Percentiles rank a stretch among this genome's conserved stretches.
Evolutionary conservation across 768 basidiomycete genomes (phyloP).

Genomic region (Hygrophoropsis aurantiaca): DNA sequence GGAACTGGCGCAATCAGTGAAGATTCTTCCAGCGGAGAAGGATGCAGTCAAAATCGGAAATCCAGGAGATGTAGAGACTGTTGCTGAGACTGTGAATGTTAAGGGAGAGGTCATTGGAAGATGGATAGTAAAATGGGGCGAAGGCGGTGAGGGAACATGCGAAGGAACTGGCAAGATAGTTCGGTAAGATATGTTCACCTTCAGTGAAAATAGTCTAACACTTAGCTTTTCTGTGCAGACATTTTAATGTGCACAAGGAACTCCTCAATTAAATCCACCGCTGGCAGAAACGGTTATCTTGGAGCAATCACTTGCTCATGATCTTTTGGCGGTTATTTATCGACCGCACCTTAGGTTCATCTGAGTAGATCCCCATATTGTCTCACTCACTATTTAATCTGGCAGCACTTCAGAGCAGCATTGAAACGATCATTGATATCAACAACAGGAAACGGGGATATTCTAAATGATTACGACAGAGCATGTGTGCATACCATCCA

Average conservation of each 20-base stretch:
- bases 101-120: constrained; percentile 64
- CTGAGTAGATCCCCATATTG: too few species aligned
- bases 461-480: neutral
- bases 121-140: constrained; percentile 79
- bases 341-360: too few species aligned
- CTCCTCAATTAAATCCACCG: constrained; percentile 22
- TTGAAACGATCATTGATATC: too few species aligned
- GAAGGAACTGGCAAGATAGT: constrained; percentile 60
- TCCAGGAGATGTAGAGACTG: constrained; percentile 67
- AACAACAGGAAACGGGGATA: constrained; percentile 11
- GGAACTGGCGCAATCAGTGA: constrained; percentile 63
- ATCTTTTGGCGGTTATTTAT: too few species aligned
- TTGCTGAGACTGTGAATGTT: constrained; percentile 70
- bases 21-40: constrained; percentile 38
- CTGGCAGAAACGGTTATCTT: too few species aligned
- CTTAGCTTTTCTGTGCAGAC: constrained; percentile 22
- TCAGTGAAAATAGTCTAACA: neutral
- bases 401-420: too few species aligned
- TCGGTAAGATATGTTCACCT: constrained; percentile 48
- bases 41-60: constrained; percentile 34
- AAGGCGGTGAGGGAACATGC: constrained; percentile 63
- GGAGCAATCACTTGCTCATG: too few species aligned
- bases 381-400: too few species aligned
- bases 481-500: too few species aligned
- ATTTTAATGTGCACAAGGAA: constrained; percentile 57